Base-by-base conservation (phyloP, 192 early-diverging fungal species). In the Coemansia sp. region DNA sequence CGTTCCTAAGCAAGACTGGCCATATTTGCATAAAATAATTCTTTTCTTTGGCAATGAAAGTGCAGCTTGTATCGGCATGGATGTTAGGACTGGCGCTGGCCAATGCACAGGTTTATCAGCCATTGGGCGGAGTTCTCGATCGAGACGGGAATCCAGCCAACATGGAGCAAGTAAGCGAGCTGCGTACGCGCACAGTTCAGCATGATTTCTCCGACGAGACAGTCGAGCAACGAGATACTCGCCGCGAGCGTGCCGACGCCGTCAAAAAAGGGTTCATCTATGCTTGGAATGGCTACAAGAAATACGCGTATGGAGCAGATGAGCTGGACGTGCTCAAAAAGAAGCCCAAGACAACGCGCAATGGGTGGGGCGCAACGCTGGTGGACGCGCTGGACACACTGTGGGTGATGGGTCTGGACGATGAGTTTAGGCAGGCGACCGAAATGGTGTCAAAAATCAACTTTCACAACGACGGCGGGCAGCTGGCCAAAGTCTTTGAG, bases 311-410 rank as follows among this genome's bases (percentile, higher is more conserved):
- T 77, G 91, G 92, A 10, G 75, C 84, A n/a, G 95, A 97, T 62
- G 90, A 92, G 25, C 55, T 82, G 8, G 70, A 76, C n/a, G 67
- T 73, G 24, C 41, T 82, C 14, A 68, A 55, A 2, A 69, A 56
- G 50, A 39, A 15, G 19, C 73, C 79, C 24, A 76, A 73, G 64
- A 81, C 79, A 2, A 82, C 79, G 53, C 73, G 79, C 23, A 82
- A 76, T 56, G 85, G 90, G 12, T 83, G 91, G 69, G 96, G 96
- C 2, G 85, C 92, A 32, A 95, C 93, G 25, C 88, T 95, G 21
- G 80, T 95, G 21, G 95, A 98, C 69, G 84, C 92, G 4, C 76
- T 95, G 22, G 94, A 96, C 60, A 96, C 94, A 1, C 85, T 94
- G 39, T 80, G 87, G 54, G 56, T 95, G 43, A 92, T 96, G 90